These are phyloP conservation scores for Potentilla sterilis DNA, from an alignment of 306 rosid genomes.

Conservation along the genomic window DNA sequence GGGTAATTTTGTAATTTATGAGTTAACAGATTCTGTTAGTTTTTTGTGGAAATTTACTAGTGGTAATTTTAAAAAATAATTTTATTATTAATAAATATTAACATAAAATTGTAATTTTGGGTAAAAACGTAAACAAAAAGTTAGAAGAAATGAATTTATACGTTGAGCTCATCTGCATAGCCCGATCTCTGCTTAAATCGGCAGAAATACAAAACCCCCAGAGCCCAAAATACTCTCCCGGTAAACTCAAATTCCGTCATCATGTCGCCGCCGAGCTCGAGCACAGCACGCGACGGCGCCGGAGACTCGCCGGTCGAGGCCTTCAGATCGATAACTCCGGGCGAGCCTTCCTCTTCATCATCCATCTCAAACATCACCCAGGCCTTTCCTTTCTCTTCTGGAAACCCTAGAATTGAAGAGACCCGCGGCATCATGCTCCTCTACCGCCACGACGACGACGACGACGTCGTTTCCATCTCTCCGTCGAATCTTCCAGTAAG, in stretches of 20 bases:
- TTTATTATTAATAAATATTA: too few relatives aligned
- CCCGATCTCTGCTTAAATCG: background rate
- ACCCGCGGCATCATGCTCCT: constrained; percentile 89
- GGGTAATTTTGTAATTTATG: too few relatives aligned
- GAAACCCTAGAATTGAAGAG: constrained; percentile 98
- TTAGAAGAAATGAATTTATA: too few relatives aligned
- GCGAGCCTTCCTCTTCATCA: constrained; percentile 46
- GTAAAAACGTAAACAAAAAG: too few relatives aligned
- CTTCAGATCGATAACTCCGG: constrained; percentile 25
- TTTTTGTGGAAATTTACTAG: too few relatives aligned
- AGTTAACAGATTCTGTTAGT: too few relatives aligned
- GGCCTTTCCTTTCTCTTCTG: constrained; percentile 82
- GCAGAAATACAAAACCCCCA: background rate
- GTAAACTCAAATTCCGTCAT: constrained; percentile 4
- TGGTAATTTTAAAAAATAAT: too few relatives aligned
- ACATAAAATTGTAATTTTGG: too few relatives aligned
- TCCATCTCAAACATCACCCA: constrained; percentile 51
- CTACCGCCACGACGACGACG: constrained; percentile 42
- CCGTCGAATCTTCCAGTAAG: constrained; percentile 27
- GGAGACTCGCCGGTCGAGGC: constrained; percentile 44
- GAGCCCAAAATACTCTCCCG: constrained; percentile 17
- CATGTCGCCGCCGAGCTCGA: constrained; percentile 48
- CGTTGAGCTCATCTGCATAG: too few relatives aligned
- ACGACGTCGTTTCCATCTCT: constrained; percentile 19
- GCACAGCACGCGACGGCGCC: constrained; percentile 31